A percentile compares a stretch with the other conserved stretches of the same genome.
Conservation (phyloP, 2,329 filamentous ascomycete genomes). For the Penicillium oxalicum region DNA sequence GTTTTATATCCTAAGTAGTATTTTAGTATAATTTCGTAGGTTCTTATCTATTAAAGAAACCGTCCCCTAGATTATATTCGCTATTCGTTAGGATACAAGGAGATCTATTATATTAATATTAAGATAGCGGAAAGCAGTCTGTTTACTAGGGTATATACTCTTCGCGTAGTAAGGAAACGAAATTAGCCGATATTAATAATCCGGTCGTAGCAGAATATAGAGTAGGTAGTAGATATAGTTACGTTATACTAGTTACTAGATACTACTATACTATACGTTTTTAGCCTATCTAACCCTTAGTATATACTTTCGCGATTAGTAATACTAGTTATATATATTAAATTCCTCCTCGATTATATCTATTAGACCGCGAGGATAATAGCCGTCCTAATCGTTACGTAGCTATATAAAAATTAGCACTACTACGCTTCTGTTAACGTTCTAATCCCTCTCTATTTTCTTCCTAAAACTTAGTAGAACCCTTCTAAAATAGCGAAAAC, state of each 20-base stretch:
- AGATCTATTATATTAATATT: background rate
- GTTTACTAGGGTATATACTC: background rate
- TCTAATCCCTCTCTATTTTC: background rate
- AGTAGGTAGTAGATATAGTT: slow-evolving; percentile 3
- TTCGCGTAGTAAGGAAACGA: slow-evolving; percentile 1
- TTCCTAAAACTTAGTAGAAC: no score
- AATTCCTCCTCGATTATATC: background rate
- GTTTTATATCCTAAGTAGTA: slow-evolving; percentile 1
- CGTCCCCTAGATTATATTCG: background rate
- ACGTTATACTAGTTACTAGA: slow-evolving; percentile 2
- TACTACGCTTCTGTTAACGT: background rate
- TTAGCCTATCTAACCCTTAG: background rate
- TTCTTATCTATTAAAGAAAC: slow-evolving; percentile 1
- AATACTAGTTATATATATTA: background rate
- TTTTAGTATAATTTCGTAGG: background rate
- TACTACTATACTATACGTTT: background rate
- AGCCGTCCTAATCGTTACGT: background rate
- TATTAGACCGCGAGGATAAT: background rate
- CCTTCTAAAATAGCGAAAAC: no score
- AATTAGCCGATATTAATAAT: slow-evolving; percentile 1
- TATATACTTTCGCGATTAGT: background rate
- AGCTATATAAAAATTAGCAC: background rate
- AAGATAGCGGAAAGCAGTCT: background rate
- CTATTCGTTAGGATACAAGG: background rate
- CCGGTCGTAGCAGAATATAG: slow-evolving; percentile 1